These are phyloP conservation scores for Cytospora piceicola DNA, from an alignment of 2,329 filamentous ascomycete genomes.

Conservation along the genomic window DNA sequence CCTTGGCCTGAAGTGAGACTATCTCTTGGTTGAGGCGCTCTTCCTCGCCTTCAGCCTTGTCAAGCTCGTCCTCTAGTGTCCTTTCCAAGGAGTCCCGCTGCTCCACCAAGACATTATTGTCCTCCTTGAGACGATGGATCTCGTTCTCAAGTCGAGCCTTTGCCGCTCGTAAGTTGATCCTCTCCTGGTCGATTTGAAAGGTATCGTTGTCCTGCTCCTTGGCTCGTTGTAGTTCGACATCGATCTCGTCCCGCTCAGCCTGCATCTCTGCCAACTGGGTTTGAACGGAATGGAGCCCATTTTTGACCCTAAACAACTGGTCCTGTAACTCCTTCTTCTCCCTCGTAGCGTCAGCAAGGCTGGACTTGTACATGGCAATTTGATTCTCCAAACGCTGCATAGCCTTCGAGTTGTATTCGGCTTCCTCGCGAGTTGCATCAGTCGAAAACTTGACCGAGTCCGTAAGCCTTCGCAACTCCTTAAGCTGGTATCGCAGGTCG, in stretches of 20 bases:
- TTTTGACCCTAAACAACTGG: constrained; percentile 60
- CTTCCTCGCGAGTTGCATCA: constrained; percentile 40
- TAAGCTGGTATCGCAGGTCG: constrained; percentile 49
- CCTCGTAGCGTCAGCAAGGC: constrained; percentile 58
- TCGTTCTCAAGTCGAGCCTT: constrained; percentile 71
- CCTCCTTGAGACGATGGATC: constrained; percentile 65
- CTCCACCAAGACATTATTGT: constrained; percentile 61
- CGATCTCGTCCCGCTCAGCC: constrained; percentile 69
- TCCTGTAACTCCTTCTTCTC: constrained; percentile 69
- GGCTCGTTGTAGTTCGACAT: constrained; percentile 60
- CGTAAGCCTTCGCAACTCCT: constrained; percentile 36
- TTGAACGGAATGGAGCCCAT: constrained; percentile 63
- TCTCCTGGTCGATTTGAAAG: constrained; percentile 68
- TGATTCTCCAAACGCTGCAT: constrained; percentile 59
- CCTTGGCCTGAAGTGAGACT: constrained; percentile 52
- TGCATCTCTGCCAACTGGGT: constrained; percentile 61
- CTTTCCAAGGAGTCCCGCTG: constrained; percentile 63
- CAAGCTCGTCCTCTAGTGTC: constrained; percentile 68
- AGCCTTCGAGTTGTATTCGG: constrained; percentile 44
- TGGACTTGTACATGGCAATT: constrained; percentile 60
- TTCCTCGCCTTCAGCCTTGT: constrained; percentile 68
- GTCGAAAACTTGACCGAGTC: constrained; percentile 39
- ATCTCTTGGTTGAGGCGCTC: constrained; percentile 62
- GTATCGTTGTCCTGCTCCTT: constrained; percentile 58
- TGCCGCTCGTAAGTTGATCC: constrained; percentile 68